phyloP scores from a whole-genome alignment of 2,329 filamentous ascomycete species.

The Truncatella angustata region DNA sequence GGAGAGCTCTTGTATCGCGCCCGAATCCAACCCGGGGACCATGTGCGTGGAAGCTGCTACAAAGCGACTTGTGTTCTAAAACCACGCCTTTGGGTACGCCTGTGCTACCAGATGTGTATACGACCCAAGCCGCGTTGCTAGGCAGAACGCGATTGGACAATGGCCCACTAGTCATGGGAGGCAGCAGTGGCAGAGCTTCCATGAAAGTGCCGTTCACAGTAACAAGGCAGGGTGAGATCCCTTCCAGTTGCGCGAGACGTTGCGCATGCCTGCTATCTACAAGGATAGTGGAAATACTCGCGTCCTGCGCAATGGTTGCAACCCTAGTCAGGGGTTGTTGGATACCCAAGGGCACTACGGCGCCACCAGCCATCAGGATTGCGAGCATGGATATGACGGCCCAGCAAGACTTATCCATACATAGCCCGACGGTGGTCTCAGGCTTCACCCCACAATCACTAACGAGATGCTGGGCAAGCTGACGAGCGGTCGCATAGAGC shows the following conservation, averaged over 20 bases:
- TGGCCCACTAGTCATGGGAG: not conserved
- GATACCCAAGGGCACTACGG: not conserved
- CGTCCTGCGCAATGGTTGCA: not conserved
- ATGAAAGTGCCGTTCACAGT: not conserved
- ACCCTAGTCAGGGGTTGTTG: not conserved
- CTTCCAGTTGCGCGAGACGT: not conserved
- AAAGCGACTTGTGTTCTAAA: not conserved
- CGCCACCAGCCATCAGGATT: constrained; percentile 12
- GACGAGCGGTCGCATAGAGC: constrained; percentile 20
- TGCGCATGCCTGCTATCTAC: not conserved
- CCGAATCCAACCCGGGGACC: not conserved
- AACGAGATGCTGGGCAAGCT: constrained; percentile 20
- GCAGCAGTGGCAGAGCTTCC: no score
- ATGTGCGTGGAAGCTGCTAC: not conserved
- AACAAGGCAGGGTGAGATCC: not conserved
- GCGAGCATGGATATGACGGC: constrained; percentile 16
- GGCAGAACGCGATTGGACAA: not conserved
- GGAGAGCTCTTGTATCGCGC: not conserved
- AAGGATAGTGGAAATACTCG: not conserved
- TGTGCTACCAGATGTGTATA: constrained; percentile 9
- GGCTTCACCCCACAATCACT: constrained; percentile 6
- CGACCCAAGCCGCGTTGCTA: not conserved
- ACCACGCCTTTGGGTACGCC: constrained; percentile 8
- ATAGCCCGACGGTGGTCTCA: constrained; percentile 12
- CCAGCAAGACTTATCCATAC: constrained; percentile 14